Percentiles rank a stretch among this genome's conserved stretches.
phyloP scores from a whole-genome alignment of 2,329 filamentous ascomycete species.

The Tolypocladium paradoxum region DNA sequence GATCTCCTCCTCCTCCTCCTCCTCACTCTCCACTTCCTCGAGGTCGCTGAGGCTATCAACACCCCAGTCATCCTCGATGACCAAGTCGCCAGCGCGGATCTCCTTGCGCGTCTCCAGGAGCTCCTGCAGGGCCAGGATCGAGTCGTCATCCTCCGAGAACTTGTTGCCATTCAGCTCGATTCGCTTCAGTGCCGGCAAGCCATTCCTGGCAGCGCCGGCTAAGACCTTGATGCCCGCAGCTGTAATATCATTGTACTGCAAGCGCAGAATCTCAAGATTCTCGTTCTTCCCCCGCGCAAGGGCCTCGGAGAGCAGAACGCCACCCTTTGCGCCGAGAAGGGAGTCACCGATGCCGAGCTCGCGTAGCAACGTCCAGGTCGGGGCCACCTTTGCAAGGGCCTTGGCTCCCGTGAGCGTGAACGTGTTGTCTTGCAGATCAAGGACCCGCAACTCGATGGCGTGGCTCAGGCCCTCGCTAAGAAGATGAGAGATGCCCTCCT shows the following conservation, averaged over 20 bases:
- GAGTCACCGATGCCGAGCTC: conserved; percentile 89
- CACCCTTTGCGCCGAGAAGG: conserved; percentile 68
- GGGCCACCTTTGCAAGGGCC: conserved; percentile 65
- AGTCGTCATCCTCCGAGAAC: conserved; percentile 75
- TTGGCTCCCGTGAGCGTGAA: conserved; percentile 75
- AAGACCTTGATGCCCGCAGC: conserved; percentile 62
- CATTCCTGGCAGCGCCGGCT: conserved; percentile 53
- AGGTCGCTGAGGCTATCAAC: conserved; percentile 80
- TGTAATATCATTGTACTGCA: conserved; percentile 94
- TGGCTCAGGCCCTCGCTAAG: conserved; percentile 68
- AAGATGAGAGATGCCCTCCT: conserved; percentile 79
- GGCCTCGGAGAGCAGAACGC: conserved; percentile 60
- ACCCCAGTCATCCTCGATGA: conserved; percentile 74
- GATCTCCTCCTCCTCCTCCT: conserved; percentile 56
- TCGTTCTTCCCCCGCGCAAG: conserved; percentile 66
- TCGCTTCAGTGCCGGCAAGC: conserved; percentile 67
- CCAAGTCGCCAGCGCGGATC: conserved; percentile 50
- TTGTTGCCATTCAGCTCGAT: conserved; percentile 96
- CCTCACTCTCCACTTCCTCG: conserved; percentile 62
- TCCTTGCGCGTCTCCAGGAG: conserved; percentile 72
- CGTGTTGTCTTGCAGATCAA: conserved; percentile 96
- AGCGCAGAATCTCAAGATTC: conserved; percentile 67
- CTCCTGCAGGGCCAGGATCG: conserved; percentile 56
- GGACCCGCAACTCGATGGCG: conserved; percentile 55
- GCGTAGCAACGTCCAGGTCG: conserved; percentile 61